Percentiles rank a stretch among this genome's conserved stretches.
Conservation (phyloP, 1,284 basidiomycete species). For the Ceratobasidium sp. region DNA sequence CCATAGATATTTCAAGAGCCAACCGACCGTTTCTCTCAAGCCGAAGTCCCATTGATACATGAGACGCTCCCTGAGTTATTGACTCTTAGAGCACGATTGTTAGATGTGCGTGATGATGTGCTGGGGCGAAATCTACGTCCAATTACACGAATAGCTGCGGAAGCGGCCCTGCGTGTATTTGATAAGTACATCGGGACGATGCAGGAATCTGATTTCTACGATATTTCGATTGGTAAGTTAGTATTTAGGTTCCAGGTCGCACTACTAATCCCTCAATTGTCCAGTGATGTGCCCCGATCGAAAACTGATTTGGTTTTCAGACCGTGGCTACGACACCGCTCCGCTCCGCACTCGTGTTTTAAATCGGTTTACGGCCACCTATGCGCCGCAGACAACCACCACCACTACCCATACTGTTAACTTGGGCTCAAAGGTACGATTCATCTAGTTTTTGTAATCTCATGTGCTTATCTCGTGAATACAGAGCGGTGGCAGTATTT, state of each 20-base stretch:
- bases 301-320: constrained; percentile 25
- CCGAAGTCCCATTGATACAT: constrained; percentile 7
- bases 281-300: constrained; percentile 30
- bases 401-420: too few species aligned
- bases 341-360: too few species aligned
- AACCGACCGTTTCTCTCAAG: neutral
- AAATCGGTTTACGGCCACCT: too few species aligned
- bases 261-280: neutral
- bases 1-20: constrained; percentile 17
- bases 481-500: constrained; percentile 17
- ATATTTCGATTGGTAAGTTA: neutral
- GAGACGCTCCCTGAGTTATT: constrained; percentile 5
- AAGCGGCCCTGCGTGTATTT: constrained; percentile 16
- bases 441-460: too few species aligned
- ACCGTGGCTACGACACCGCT: neutral
- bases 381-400: too few species aligned
- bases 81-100: constrained; percentile 1
- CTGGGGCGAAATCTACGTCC: neutral
- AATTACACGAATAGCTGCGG: constrained; percentile 5
- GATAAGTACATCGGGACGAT: constrained; percentile 28
- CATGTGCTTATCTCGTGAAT: too few species aligned
- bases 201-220: constrained; percentile 8
- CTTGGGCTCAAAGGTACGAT: too few species aligned
- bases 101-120: constrained; percentile 2
- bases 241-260: neutral